Base-by-base conservation (phyloP, 805 yeast species). In the Schizosaccharomyces osmophilus region DNA sequence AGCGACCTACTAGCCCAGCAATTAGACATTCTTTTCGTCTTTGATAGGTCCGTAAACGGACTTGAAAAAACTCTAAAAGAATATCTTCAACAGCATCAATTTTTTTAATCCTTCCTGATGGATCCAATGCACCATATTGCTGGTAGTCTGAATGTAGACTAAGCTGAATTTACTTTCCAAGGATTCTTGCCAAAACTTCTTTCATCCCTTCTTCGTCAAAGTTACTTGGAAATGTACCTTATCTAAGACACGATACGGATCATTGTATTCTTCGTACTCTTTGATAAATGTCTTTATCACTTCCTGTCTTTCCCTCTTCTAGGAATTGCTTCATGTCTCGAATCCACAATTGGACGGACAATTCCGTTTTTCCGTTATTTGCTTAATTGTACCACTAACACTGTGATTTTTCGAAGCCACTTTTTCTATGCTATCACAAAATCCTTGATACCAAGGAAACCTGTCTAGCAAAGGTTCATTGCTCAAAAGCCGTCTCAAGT, bases 41-140 rank as follows among this genome's bases (percentile, higher is more conserved):
- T 73, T 88, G 96, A 71, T 93, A 93, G 70, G 77, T 87, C 63
- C 89, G 97, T 64, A 93, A 75, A 68, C 98, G 79, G 15, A 93
- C 85, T 67, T 77, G 84, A 70, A 83, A 93, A 71, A 84, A 93
- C 66, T 90, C 97, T 63, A 77, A 77, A 66, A 93, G 75, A 60
- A 93, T 90, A 59, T 87, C 90, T 65, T 80, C 79, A 1, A 84
- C 84, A 60, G 76, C 75, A 15, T 82, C 84, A 71, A 88, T 93
- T 70, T 81, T 87, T 69, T 84, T 85, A 67, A 93, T 86, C 65
- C 89, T 80, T 48, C 96, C 95, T 59, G 78, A 78, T 3, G 95
- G 80, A 73, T 93, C 97, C 73, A 93, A 93, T 0, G 96, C 94
- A 93, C 96, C 95, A 93, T 89, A 70, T 93, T 93, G 58, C 83